Percentiles rank a stretch among this genome's conserved stretches.
phyloP scores from a whole-genome alignment of 345 rosid genomes.

The Orychophragmus violaceus region DNA sequence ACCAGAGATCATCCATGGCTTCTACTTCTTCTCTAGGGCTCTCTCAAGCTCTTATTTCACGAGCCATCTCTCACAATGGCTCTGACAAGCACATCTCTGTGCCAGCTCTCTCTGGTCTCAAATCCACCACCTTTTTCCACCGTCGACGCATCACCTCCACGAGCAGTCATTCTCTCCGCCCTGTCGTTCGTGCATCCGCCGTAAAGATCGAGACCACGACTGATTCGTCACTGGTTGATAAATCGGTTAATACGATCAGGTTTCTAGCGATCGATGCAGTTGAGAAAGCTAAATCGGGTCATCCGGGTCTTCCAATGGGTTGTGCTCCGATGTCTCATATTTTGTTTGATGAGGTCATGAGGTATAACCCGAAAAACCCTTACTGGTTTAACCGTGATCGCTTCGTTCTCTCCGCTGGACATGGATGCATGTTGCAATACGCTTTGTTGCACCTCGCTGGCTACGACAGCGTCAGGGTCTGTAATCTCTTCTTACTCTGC shows the following conservation, averaged over 20 bases:
- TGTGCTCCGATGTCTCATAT: slow-evolving; percentile 95
- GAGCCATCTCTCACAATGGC: slow-evolving; percentile 37
- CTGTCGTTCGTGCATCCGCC: slow-evolving; percentile 37
- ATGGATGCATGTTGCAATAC: slow-evolving; percentile 92
- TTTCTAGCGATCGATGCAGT: slow-evolving; percentile 88
- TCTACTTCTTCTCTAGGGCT: slow-evolving; percentile 47
- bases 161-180: slow-evolving; percentile 26
- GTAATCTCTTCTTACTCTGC: slow-evolving; percentile 9
- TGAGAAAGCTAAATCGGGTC: slow-evolving; percentile 95
- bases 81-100: slow-evolving; percentile 36
- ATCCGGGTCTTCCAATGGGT: slow-evolving; percentile 97
- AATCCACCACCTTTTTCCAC: slow-evolving; percentile 21
- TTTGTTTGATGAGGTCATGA: slow-evolving; percentile 84
- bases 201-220: slow-evolving; percentile 47
- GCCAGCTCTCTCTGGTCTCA: slow-evolving; percentile 49
- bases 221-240: slow-evolving; percentile 64
- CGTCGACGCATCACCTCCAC: slow-evolving; percentile 22
- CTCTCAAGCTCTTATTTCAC: slow-evolving; percentile 48
- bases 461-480: slow-evolving; percentile 77
- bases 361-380: slow-evolving; percentile 89
- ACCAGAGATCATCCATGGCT: slow-evolving; percentile 39
- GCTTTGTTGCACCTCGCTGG: slow-evolving; percentile 97
- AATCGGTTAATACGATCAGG: slow-evolving; percentile 76
- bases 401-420: slow-evolving; percentile 92
- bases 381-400: slow-evolving; percentile 98